Percentiles rank a stretch among this genome's conserved stretches.
Evolutionary conservation across 2,329 filamentous ascomycete genomes (phyloP).

Genomic region (Aspergillus cejpii): DNA sequence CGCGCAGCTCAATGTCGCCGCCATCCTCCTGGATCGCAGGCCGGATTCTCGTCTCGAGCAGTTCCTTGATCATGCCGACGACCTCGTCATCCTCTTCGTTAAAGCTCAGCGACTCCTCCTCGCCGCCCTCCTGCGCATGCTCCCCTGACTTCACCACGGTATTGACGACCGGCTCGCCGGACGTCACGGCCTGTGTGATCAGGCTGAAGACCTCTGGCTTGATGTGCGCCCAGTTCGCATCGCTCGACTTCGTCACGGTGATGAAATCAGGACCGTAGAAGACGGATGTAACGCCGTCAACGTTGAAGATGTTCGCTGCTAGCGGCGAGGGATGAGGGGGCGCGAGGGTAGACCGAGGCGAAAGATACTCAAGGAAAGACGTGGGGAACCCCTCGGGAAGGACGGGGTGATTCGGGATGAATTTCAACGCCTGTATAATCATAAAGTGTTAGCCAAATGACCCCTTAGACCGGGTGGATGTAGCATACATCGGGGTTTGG

Average conservation of each 20-base stretch:
- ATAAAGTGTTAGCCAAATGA: background rate
- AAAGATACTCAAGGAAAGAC: constrained; percentile 86
- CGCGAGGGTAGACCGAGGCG: constrained; percentile 77
- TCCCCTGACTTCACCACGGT: constrained; percentile 56
- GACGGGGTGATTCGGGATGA: constrained; percentile 81
- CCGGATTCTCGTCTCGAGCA: constrained; percentile 88
- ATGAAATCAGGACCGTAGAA: constrained; percentile 97
- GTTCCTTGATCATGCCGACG: constrained; percentile 96
- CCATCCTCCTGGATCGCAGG: constrained; percentile 97
- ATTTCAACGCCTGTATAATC: constrained; percentile 63
- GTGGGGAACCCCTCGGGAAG: constrained; percentile 66
- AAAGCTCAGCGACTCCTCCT: constrained; percentile 68
- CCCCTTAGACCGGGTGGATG: background rate
- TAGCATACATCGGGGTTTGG: constrained; percentile 75
- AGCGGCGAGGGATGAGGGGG: constrained; percentile 87
- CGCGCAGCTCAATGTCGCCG: constrained; percentile 91
- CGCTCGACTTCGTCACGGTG: constrained; percentile 83
- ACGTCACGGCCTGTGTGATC: constrained; percentile 86
- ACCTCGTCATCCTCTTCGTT: constrained; percentile 90
- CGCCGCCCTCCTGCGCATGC: constrained; percentile 43
- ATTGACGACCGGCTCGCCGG: constrained; percentile 73
- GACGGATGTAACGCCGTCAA: constrained; percentile 89
- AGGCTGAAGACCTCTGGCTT: constrained; percentile 92
- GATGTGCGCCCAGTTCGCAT: constrained; percentile 88
- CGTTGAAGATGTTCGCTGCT: constrained; percentile 81